Evolutionary conservation across 2,329 filamentous ascomycete genomes (phyloP).

Genomic region (Aspergillus ochraceus): DNA sequence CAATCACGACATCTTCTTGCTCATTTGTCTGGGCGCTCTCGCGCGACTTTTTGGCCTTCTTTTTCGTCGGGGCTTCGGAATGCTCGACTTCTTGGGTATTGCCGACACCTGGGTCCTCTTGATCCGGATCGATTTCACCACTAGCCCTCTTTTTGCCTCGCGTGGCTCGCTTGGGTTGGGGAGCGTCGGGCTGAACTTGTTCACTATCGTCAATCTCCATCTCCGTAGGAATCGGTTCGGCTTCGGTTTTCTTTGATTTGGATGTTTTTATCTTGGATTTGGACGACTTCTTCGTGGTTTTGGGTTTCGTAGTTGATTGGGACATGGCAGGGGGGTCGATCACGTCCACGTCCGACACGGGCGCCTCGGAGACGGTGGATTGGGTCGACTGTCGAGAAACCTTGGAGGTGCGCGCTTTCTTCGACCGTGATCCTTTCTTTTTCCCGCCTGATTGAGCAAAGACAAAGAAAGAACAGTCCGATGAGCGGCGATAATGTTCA

Average conservation of each 20-base stretch:
- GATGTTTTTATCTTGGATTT: slow-evolving; percentile 37
- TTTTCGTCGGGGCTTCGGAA: slow-evolving; percentile 55
- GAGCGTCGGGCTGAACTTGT: slow-evolving; percentile 27
- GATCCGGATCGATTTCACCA: slow-evolving; percentile 48
- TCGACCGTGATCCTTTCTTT: slow-evolving; percentile 57
- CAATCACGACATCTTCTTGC: slow-evolving; percentile 42
- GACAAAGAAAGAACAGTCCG: slow-evolving; percentile 79
- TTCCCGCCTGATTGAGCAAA: slow-evolving; percentile 56
- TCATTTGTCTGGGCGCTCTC: slow-evolving; percentile 47
- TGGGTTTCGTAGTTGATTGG: slow-evolving; percentile 50
- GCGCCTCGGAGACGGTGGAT: slow-evolving; percentile 49
- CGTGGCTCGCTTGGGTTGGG: slow-evolving; percentile 36
- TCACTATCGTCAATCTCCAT: slow-evolving; percentile 32
- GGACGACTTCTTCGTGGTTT: slow-evolving; percentile 49
- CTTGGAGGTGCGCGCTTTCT: slow-evolving; percentile 65
- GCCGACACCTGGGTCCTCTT: slow-evolving; percentile 22
- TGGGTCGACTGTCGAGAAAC: slow-evolving; percentile 63
- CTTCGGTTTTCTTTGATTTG: slow-evolving; percentile 41
- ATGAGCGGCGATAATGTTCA: slow-evolving; percentile 78
- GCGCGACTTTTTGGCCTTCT: slow-evolving; percentile 55
- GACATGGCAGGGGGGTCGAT: slow-evolving; percentile 60
- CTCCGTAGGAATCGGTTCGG: slow-evolving; percentile 38
- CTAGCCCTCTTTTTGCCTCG: slow-evolving; percentile 64
- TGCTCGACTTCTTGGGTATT: slow-evolving; percentile 21
- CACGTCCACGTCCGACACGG: slow-evolving; percentile 47